Conservation (phyloP, 345 rosid species). For the Noccaea bulbosa region DNA sequence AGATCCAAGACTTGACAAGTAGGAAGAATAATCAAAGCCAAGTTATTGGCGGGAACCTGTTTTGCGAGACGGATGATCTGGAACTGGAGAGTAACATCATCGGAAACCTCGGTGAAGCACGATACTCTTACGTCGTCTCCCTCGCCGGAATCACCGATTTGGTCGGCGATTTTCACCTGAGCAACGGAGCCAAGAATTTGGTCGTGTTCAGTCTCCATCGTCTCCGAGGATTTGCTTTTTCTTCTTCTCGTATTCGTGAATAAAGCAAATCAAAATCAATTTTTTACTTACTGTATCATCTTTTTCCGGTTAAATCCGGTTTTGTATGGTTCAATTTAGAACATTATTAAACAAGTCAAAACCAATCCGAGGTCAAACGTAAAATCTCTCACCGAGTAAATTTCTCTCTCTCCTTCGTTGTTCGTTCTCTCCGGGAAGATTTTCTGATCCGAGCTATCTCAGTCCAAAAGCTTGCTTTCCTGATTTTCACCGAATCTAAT, state of each 20-base stretch:
- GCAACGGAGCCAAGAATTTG: slow-evolving; percentile 38
- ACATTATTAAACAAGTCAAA: slow-evolving; percentile 2
- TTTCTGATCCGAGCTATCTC: slow-evolving; percentile 32
- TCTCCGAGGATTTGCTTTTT: neutral
- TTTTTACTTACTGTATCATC: neutral
- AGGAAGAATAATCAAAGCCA: neutral
- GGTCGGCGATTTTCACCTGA: slow-evolving; percentile 30
- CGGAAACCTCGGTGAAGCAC: slow-evolving; percentile 66
- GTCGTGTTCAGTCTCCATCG: slow-evolving; percentile 39
- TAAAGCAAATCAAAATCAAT: slow-evolving; percentile 1
- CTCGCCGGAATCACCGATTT: neutral
- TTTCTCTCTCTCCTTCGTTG: neutral
- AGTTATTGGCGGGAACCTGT: slow-evolving; percentile 53
- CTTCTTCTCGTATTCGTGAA: neutral
- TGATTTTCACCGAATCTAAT: neutral
- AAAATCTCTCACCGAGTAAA: slow-evolving; percentile 36
- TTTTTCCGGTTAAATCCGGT: slow-evolving; percentile 15
- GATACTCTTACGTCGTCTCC: slow-evolving; percentile 51
- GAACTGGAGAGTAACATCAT: slow-evolving; percentile 69
- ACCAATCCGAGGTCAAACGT: slow-evolving; percentile 18
- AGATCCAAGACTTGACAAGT: slow-evolving; percentile 1
- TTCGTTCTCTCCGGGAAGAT: neutral
- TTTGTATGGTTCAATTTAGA: neutral
- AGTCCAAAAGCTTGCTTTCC: slow-evolving; percentile 15
- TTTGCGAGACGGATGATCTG: slow-evolving; percentile 74